Base-by-base conservation (phyloP, 2,329 filamentous ascomycete genomes). In the Trichophyton simii region DNA sequence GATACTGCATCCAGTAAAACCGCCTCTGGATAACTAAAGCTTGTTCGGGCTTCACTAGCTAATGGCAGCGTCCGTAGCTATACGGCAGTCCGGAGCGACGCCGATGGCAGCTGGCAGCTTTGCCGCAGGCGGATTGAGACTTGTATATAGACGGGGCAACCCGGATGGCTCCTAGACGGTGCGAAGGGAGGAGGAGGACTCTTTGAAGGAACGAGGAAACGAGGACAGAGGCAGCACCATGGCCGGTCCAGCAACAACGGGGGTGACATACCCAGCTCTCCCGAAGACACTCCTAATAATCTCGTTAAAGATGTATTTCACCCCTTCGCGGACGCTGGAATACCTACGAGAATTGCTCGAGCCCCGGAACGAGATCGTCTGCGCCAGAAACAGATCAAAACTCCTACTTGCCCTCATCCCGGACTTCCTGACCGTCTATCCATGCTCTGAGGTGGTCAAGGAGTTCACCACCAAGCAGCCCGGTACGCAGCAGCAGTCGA, bases 341-440 rank as follows among this genome's bases (percentile, higher is more conserved):
- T 86, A 85, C 69, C 75, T 82, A 70, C 64, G 71, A 50, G 72
- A 73, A 9, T 70, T 86, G 15, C 71, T 82, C n/a, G 64, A 74
- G 9, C 76, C 76, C 3, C 71, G 81, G 73, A 67, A 78, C 44
- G 71, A 77, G 20, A 73, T 78, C 25, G 69, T 76, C 38, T 69
- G 76, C 2, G 68, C 76, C 20, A 70, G 74, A 34, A 71, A 77
- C 59, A 71, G 76, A 13, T 73, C 80, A 34, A 76, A 81, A 58
- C 73, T 88, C 63, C 85, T 89, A 72, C 79, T 92, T 66, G 91
- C 91, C 73, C 76, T 92, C 67, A 85, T 91, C 66, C 88, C 89
- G 0, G 88, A 92, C 74, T 88, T 89, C 70, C 73, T 92, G 60
- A 84, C 86, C 11, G 77, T 92, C 61, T 75, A 75, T 66, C 75